These are phyloP conservation scores for Reutealis trisperma DNA, from an alignment of 345 rosid species.

Conservation along the genomic window DNA sequence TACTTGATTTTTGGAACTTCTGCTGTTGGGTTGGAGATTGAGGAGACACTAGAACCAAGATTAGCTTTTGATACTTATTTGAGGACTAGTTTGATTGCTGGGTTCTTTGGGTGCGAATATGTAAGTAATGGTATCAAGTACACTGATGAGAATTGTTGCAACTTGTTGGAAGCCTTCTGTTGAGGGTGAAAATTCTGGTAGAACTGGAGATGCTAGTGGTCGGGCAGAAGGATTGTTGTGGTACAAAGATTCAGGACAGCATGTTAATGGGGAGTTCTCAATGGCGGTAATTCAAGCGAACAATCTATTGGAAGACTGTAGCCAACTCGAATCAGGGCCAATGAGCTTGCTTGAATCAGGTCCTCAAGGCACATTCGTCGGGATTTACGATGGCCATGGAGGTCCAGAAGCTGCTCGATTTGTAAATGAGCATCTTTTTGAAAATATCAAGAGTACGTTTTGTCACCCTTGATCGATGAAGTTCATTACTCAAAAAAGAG, in stretches of 20 bases:
- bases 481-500: background rate
- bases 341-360: constrained; percentile 70
- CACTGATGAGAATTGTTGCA: constrained; percentile 67
- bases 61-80: constrained; percentile 33
- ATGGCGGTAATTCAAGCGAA: constrained; percentile 99
- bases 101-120: constrained; percentile 65
- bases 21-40: constrained; percentile 46
- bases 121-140: constrained; percentile 79
- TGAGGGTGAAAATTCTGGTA: constrained; percentile 66
- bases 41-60: constrained; percentile 40
- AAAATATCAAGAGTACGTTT: constrained; percentile 65
- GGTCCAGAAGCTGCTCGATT: constrained; percentile 94
- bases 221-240: constrained; percentile 78
- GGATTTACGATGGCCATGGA: constrained; percentile 99
- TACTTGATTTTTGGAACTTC: constrained; percentile 60
- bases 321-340: constrained; percentile 96
- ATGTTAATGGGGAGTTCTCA: constrained; percentile 75
- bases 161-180: constrained; percentile 88
- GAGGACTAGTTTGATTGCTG: constrained; percentile 57
- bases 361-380: constrained; percentile 91
- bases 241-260: constrained; percentile 80
- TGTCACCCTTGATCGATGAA: constrained; percentile 15
- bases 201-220: constrained; percentile 57
- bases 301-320: constrained; percentile 69
- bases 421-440: constrained; percentile 69